Evolutionary conservation across 371 early-diverging fungal genomes (phyloP).

Genomic region (Syncephalastrum sp.): DNA sequence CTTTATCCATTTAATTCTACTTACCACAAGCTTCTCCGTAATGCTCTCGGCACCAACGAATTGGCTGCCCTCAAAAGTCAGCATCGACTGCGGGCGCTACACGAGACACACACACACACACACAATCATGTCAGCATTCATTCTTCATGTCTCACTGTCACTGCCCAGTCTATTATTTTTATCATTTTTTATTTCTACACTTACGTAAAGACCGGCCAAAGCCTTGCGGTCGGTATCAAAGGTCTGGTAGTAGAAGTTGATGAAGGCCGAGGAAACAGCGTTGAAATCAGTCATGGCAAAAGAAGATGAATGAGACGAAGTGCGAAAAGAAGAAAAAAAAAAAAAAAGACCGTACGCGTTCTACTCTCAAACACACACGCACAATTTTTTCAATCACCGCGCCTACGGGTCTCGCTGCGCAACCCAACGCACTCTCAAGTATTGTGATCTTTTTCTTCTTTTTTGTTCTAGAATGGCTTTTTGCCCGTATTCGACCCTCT

Average conservation of each 20-base stretch:
- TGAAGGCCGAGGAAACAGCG: conserved; percentile 70
- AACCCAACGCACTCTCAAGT: background rate
- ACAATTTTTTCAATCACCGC: background rate
- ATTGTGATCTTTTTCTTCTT: background rate
- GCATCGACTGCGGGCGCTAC: conserved; percentile 78
- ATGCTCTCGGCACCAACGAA: conserved; percentile 59
- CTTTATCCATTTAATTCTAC: conserved; percentile 25
- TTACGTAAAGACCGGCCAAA: conserved; percentile 82
- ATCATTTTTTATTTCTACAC: no score
- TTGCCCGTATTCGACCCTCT: no score
- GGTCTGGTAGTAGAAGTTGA: conserved; percentile 80
- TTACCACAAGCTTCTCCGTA: conserved; percentile 78
- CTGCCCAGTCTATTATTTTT: no score
- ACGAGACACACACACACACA: no score
- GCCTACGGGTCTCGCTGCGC: background rate
- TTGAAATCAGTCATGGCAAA: conserved; percentile 38
- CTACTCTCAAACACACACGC: background rate
- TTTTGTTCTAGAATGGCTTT: no score
- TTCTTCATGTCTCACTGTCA: no score
- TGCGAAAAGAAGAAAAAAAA: background rate
- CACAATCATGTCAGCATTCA: background rate
- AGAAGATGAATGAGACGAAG: background rate
- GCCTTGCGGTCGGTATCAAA: conserved; percentile 70
- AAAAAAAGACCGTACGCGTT: background rate
- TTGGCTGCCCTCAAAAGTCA: conserved; percentile 83